Base-by-base conservation (phyloP, 2,329 filamentous ascomycete genomes). In the Trichoderma afroharzianum region DNA sequence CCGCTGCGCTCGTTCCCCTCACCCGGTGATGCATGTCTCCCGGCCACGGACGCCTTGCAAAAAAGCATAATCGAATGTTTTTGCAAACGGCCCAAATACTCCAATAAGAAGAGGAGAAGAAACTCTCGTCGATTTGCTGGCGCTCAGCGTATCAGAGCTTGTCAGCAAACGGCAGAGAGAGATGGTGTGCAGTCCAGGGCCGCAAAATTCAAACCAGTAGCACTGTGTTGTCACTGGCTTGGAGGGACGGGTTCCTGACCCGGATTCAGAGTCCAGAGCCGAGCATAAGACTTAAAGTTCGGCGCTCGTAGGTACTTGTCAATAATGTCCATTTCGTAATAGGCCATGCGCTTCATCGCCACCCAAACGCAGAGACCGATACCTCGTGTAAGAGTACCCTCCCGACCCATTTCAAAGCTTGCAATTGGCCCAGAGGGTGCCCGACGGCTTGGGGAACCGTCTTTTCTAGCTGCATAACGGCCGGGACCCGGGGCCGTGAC, bases 401-500 rank as follows among this genome's bases (percentile, higher is more conserved):
- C 57, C 11, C 11, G 39, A 39, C 64, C 33, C 64, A 8, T 36
- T 21, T 21, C 66, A 69, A 28, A 7, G 66, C 39, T 24, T 62
- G 39, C 66, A 47, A 62, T 69, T 62, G 66, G 66, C 30, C 18
- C 28, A 28, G 33, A 43, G 15, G n/a, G 33, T 43, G 68, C 47
- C 67, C 57, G 58, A 50, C 43, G 63, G 58, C 30, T 53, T 66
- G 70, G 63, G 33, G 18, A 58, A 67, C 63, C 53, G 33, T 59
- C 70, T 59, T 64, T 58, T 70, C 76, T 78, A 78, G 77, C 77
- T 78, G 77, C 76, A 71, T 72, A 64, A 63, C 72, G 71, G 57
- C 39, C 47, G 36, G 58, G 47, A 47, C 57, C 59, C 73, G 68
- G 62, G 57, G 11, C 33, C 43, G 67, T 15, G 55, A 61, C 63